Evolutionary conservation across 2,329 filamentous ascomycete species (phyloP).

Genomic region (Niveomyces coronatus): DNA sequence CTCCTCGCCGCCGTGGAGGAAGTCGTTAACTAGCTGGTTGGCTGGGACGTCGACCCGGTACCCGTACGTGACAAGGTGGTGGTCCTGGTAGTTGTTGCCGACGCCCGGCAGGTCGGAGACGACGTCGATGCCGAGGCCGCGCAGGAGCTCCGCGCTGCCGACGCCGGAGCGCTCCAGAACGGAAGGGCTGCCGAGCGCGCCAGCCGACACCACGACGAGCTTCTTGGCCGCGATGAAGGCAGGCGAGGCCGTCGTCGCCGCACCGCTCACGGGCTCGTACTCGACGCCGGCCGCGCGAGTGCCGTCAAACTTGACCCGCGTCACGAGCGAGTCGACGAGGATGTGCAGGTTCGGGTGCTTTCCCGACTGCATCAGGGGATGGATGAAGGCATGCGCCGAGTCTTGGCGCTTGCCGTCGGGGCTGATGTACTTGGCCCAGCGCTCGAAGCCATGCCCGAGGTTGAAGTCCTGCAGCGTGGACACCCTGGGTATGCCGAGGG

Average conservation of each 20-base stretch:
- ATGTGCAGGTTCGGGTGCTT: slow-evolving; percentile 44
- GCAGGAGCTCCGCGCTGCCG: slow-evolving; percentile 34
- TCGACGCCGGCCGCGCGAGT: slow-evolving; percentile 45
- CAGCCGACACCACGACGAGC: slow-evolving; percentile 38
- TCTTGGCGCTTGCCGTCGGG: slow-evolving; percentile 42
- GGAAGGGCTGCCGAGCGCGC: slow-evolving; percentile 37
- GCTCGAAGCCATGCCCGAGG: slow-evolving; percentile 18
- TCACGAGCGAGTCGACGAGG: slow-evolving; percentile 42
- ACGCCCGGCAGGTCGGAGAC: slow-evolving; percentile 39
- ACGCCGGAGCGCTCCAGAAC: slow-evolving; percentile 51
- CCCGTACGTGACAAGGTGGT: slow-evolving; percentile 37
- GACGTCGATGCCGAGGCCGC: slow-evolving; percentile 33
- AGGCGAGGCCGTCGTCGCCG: too few relatives aligned
- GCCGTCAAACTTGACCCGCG: slow-evolving; percentile 36
- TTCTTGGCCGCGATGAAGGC: slow-evolving; percentile 38
- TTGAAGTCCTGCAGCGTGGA: slow-evolving; percentile 39
- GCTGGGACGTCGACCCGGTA: slow-evolving; percentile 36
- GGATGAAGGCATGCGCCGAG: slow-evolving; percentile 40
- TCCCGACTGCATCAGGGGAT: slow-evolving; percentile 36
- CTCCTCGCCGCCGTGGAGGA: slow-evolving; percentile 16
- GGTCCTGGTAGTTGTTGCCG: slow-evolving; percentile 36
- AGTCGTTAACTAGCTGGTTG: slow-evolving; percentile 31
- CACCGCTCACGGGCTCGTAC: slow-evolving; percentile 19
- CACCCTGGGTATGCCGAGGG: slow-evolving; percentile 36
- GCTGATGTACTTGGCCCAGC: slow-evolving; percentile 37